Base-by-base conservation (phyloP, 192 early-diverging fungal genomes). In the Mortierella hygrophila region DNA sequence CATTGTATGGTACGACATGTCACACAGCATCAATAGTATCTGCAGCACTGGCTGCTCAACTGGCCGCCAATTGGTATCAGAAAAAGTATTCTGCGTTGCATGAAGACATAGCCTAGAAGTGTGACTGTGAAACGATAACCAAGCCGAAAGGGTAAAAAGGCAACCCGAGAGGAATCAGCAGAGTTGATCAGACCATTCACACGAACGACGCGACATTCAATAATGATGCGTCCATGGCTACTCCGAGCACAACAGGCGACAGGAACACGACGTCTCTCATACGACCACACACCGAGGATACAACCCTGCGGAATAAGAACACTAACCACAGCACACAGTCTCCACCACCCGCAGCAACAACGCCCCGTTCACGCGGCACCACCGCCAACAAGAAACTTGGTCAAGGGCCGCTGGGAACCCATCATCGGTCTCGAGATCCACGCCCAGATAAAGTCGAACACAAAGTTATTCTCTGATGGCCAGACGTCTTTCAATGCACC, bases 361-460 rank as follows among this genome's bases (percentile, higher is more conserved):
- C 70, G 40, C 18, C 41, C 41, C 20, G 41, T 9, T 6, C 41
- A 42, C 70, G 70, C 70, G 11, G 49, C 49, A 52, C 37, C 70
- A n/a, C 70, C 38, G 10, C 57, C 60, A 1, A 55, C 75, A 29
- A 29, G 76, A 6, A 68, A 74, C 49, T 32, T 86, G 38, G 37
- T 86, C 49, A 81, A 86, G 15, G 76, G 68, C 20, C 68, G 75
- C 32, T 95, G 94, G 92, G 89, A 94, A 72, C 88, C 94, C 13
- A 90, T 96, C 60, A 96, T 99, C 75, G 98, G 98, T 1, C 90
- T 99, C 3, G 98, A 99, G 89, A 90, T 99, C 26, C 98, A 99
- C 76, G 94, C 94, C 20, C 97, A 97, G 89, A 88, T 99, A 23
- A 78, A 89, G 37, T 91, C 95, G 1, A 79, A 74, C 21, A 90